phyloP scores from a whole-genome alignment of 169 alveolate genomes.

The Cyclospora cayetanensis region DNA sequence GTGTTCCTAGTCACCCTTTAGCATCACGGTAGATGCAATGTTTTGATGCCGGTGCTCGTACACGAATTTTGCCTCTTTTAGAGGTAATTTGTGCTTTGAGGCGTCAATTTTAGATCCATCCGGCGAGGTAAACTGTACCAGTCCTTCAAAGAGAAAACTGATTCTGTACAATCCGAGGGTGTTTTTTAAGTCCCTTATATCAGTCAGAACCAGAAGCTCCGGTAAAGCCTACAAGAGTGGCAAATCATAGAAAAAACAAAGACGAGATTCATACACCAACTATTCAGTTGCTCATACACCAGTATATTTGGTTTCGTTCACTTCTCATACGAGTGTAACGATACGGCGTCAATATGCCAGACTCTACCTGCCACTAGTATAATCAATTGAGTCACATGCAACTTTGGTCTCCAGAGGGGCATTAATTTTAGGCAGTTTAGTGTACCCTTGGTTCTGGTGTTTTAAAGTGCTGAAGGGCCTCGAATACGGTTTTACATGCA shows the following conservation, averaged over 20 bases:
- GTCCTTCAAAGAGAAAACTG: constrained; percentile 59
- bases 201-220: constrained; percentile 67
- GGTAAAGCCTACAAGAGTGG: constrained; percentile 46
- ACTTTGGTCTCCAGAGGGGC: no score
- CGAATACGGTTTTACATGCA: constrained; percentile 46
- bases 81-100: neutral
- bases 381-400: no score
- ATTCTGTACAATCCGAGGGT: constrained; percentile 54
- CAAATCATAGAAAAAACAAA: neutral
- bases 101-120: constrained; percentile 55
- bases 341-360: no score
- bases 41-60: constrained; percentile 30
- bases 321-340: no score
- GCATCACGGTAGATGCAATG: constrained; percentile 25
- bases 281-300: no score
- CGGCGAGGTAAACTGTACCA: constrained; percentile 48
- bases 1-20: neutral
- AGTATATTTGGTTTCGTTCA: no score
- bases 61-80: constrained; percentile 41
- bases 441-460: constrained; percentile 29
- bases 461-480: constrained; percentile 57
- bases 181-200: constrained; percentile 43
- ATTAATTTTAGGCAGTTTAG: no score
- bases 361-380: no score
- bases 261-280: no score